These are phyloP conservation scores for Selaginella tamariscina DNA, from an alignment of 75 land plant species.

Conservation along the genomic window DNA sequence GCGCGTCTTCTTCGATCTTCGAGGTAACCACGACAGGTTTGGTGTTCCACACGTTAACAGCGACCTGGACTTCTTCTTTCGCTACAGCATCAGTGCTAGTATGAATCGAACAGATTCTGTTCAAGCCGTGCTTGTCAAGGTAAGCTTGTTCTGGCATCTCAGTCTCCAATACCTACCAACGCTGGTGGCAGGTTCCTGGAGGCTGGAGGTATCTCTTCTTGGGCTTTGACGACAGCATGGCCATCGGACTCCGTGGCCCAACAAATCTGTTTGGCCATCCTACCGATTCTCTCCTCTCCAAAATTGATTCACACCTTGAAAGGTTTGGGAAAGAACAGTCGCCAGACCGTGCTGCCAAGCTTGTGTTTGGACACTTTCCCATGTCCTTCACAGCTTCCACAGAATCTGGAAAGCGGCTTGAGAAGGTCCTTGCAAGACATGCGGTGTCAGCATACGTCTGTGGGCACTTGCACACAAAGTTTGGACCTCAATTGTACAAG, in stretches of 20 bases:
- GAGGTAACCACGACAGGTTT: conserved; percentile 96
- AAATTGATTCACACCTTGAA: conserved; percentile 48
- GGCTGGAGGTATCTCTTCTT: conserved; percentile 74
- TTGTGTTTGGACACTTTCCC: conserved; percentile 91
- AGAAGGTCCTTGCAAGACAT: conserved; percentile 59
- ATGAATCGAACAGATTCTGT: conserved; percentile 46
- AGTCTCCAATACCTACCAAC: too few species aligned
- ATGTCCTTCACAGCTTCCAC: conserved; percentile 75
- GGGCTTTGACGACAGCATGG: conserved; percentile 66
- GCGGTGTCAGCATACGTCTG: conserved; percentile 65
- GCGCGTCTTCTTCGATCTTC: conserved; percentile 62
- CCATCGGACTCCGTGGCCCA: conserved; percentile 77
- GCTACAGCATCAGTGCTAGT: conserved; percentile 65
- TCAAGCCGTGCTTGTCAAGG: conserved; percentile 81
- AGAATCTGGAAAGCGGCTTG: conserved; percentile 43
- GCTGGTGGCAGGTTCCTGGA: conserved; percentile 8
- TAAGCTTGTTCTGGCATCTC: conserved; percentile 16
- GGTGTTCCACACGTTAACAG: conserved; percentile 65
- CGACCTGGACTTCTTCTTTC: conserved; percentile 50
- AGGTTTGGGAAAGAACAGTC: conserved; percentile 49
- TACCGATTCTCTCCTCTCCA: conserved; percentile 47
- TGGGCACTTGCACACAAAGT: conserved; percentile 82
- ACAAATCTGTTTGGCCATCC: conserved; percentile 96
- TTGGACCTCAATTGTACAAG: conserved; percentile 75
- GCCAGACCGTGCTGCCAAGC: conserved; percentile 42